phyloP scores from a whole-genome alignment of 768 basidiomycete genomes.

The Holtermanniella nyarrowii region DNA sequence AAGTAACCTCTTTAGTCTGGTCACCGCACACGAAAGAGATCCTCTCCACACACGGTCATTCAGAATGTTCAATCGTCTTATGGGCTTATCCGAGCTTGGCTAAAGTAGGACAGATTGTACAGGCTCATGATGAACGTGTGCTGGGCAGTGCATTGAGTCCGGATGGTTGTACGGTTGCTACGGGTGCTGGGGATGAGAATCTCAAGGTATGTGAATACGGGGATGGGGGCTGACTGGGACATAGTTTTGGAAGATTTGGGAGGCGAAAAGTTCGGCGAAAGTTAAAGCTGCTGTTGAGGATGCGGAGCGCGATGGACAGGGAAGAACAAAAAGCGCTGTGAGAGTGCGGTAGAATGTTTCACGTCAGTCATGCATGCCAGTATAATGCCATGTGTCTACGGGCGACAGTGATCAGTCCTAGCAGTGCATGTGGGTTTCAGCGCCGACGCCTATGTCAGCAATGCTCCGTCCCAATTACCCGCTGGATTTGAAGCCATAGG shows the following conservation, averaged over 20 bases:
- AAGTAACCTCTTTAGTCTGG: conserved; percentile 85
- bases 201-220: conserved; percentile 49
- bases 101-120: conserved; percentile 71
- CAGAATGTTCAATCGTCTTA: conserved; percentile 45
- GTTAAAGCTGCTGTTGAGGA: conserved; percentile 29
- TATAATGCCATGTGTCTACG: not conserved
- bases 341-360: conserved; percentile 13
- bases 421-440: too few species aligned
- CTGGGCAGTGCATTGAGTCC: conserved; percentile 76
- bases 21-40: conserved; percentile 80
- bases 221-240: not conserved
- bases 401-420: not conserved
- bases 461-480: not conserved
- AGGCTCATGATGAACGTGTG: conserved; percentile 87
- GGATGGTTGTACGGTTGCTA: conserved; percentile 80
- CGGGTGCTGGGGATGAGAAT: conserved; percentile 89
- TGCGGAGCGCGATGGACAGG: conserved; percentile 7
- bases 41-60: conserved; percentile 86
- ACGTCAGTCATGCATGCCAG: too few species aligned
- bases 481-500: not conserved
- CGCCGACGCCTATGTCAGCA: not conserved
- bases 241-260: conserved; percentile 63
- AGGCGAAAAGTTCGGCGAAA: conserved; percentile 27
- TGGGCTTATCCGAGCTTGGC: conserved; percentile 68
- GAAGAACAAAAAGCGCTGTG: conserved; percentile 9